phyloP scores from a whole-genome alignment of 169 alveolate species.

The Perkinsus olseni region DNA sequence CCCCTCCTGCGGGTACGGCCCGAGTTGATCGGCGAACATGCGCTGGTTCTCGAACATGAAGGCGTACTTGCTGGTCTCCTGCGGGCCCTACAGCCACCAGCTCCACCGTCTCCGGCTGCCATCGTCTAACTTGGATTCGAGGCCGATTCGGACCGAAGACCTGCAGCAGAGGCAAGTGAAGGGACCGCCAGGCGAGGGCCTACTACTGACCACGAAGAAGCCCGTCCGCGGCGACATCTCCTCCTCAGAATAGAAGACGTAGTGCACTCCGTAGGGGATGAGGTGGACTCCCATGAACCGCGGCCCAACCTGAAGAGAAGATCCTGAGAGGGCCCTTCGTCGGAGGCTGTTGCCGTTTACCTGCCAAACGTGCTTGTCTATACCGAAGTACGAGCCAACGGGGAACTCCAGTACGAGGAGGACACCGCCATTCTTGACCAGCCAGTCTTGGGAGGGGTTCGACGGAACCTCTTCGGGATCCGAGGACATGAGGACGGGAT shows the following conservation, averaged over 20 bases:
- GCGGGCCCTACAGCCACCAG: conserved; percentile 1
- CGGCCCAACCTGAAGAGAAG: not conserved
- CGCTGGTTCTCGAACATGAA: not conserved
- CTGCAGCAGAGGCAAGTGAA: not conserved
- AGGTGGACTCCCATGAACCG: not conserved
- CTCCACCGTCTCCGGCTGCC: conserved; percentile 9
- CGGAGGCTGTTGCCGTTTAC: no score
- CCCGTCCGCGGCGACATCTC: not conserved
- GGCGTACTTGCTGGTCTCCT: conserved; percentile 3
- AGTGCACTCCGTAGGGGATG: conserved; percentile 21
- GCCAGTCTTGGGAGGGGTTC: not conserved
- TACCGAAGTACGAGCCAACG: not conserved
- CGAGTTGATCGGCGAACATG: conserved; percentile 15
- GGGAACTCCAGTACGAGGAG: not conserved
- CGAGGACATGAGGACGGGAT: not conserved
- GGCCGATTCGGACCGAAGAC: not conserved
- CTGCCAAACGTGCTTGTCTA: not conserved
- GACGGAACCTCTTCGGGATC: not conserved
- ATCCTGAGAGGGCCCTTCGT: no score
- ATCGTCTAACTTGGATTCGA: not conserved
- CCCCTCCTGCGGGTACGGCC: not conserved
- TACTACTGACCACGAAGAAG: not conserved
- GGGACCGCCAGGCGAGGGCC: not conserved
- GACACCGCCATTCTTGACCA: not conserved
- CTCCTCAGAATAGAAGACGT: not conserved